A percentile compares a stretch with the other conserved stretches of the same genome.
phyloP scores from a whole-genome alignment of 805 yeast genomes.

The Torulaspora franciscae region DNA sequence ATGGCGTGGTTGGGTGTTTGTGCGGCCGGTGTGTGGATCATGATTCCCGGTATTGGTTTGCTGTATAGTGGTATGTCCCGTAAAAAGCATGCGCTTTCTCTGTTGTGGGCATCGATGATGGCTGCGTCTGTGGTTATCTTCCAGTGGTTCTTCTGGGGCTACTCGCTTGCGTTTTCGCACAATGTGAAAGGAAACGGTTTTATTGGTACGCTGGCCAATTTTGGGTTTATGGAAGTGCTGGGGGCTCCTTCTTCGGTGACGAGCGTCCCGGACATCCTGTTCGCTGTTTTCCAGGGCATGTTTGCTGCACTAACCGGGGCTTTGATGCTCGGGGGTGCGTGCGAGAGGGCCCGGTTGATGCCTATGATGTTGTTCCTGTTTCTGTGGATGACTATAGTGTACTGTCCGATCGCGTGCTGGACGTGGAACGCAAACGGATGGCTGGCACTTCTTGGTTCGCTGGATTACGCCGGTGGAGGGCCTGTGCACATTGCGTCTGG shows the following conservation, averaged over 20 bases:
- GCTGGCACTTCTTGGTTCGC: slow-evolving; percentile 75
- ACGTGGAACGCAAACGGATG: slow-evolving; percentile 95
- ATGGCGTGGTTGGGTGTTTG: slow-evolving; percentile 81
- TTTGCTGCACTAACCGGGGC: slow-evolving; percentile 91
- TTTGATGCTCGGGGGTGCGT: slow-evolving; percentile 95
- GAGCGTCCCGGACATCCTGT: slow-evolving; percentile 81
- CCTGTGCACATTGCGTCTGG: slow-evolving; percentile 97
- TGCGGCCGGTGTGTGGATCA: slow-evolving; percentile 84
- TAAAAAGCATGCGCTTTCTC: slow-evolving; percentile 91
- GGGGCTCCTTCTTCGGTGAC: slow-evolving; percentile 72
- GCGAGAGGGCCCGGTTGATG: slow-evolving; percentile 92
- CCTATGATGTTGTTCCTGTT: slow-evolving; percentile 96
- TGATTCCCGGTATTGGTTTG: slow-evolving; percentile 94
- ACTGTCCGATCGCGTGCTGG: slow-evolving; percentile 96
- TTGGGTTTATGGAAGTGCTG: slow-evolving; percentile 73
- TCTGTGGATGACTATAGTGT: slow-evolving; percentile 91
- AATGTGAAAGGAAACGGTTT: slow-evolving; percentile 55
- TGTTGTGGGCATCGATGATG: slow-evolving; percentile 92
- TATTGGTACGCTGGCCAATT: slow-evolving; percentile 76
- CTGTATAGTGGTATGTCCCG: slow-evolving; percentile 90
- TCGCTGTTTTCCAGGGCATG: slow-evolving; percentile 93
- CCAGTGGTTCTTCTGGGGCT: slow-evolving; percentile 99
- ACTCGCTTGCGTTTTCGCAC: slow-evolving; percentile 79
- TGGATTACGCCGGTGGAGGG: slow-evolving; percentile 98
- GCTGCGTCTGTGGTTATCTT: slow-evolving; percentile 75